Evolutionary conservation across 148 eudicot genomes (phyloP), one percentile per base, ranked within the genome.

Genomic region (Heliosperma pusillum): DNA sequence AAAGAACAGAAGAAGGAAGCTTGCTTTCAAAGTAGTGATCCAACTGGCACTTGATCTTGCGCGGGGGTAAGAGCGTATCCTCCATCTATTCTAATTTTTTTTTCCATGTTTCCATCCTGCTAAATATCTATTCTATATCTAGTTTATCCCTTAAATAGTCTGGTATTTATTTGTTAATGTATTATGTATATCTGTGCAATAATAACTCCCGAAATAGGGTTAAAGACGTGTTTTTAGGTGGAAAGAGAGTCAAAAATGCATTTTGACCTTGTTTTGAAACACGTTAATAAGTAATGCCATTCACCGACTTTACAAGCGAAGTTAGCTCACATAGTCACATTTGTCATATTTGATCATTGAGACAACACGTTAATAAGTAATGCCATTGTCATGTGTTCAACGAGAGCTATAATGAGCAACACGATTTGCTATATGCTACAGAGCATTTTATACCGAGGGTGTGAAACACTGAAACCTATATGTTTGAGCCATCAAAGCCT

Each of bases 41-140:
- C 96, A 92, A 80, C 77, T 92, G 58, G 95, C 97, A 45, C 89
- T 90, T 72, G 97, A 87, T 87, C 93, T 92, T 76, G 89, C 97
- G 64, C 85, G 97, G 77, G 97, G 97, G 97, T 92, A 55, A 76
- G 76, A 25, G 67, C 65, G 78, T 50, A 29, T 74, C 71, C 71
- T 59, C 42, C 45, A 58, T 55, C 62, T 74, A 15, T 30, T 57
- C 27, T 16, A 8, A 52, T 17, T 55, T 58, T 70, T 44, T 7
- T 44, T 7, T 36, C 56, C 29, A 47, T 61, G 20, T 64, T 60
- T 60, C 65, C 65, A 60, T 24, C 65, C 65, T 22, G 30, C 29
- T 60, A 33, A 60, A 60, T 20, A 52, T 5, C 0, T 19, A 55
- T 29, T 9, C 12, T 47, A 25, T 25, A 3, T 17, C 29, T 17